Conservation (phyloP, 2,329 filamentous ascomycete genomes). For the Trichophaea hybrida region DNA sequence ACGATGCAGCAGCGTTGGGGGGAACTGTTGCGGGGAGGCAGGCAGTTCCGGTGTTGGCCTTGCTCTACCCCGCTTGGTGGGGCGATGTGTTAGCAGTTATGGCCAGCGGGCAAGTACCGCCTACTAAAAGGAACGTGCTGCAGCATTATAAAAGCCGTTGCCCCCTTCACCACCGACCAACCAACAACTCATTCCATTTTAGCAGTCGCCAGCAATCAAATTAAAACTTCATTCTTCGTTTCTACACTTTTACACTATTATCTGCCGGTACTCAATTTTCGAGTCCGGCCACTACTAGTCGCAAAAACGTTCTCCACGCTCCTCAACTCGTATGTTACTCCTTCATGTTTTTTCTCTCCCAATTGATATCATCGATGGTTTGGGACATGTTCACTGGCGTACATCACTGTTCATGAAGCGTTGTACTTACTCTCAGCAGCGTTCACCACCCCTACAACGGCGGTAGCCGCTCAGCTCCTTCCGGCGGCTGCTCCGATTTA, state of each 20-base stretch:
- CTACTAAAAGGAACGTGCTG: too few species aligned
- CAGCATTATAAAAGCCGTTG: not conserved
- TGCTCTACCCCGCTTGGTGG: too few species aligned
- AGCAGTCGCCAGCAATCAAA: not conserved
- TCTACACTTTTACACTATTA: not conserved
- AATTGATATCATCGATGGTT: too few species aligned
- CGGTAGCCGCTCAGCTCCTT: slow-evolving; percentile 82
- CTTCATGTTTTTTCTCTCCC: not conserved
- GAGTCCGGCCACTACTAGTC: slow-evolving; percentile 36
- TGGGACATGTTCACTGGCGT: not conserved
- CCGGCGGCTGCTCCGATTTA: slow-evolving; percentile 51
- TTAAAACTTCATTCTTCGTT: not conserved
- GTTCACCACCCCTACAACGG: slow-evolving; percentile 92
- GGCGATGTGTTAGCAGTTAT: too few species aligned
- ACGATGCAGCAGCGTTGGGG: too few species aligned
- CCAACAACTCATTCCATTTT: not conserved
- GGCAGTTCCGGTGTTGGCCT: too few species aligned
- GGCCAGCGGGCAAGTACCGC: too few species aligned
- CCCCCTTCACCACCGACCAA: not conserved
- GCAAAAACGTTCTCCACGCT: slow-evolving; percentile 98
- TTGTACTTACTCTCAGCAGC: slow-evolving; percentile 36
- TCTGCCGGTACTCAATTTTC: slow-evolving; percentile 17
- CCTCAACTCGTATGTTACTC: slow-evolving; percentile 69
- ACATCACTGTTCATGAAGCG: not conserved
- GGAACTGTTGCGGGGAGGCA: too few species aligned